phyloP scores from a whole-genome alignment of 2,329 filamentous ascomycete species.

The Cladosporium sp. region DNA sequence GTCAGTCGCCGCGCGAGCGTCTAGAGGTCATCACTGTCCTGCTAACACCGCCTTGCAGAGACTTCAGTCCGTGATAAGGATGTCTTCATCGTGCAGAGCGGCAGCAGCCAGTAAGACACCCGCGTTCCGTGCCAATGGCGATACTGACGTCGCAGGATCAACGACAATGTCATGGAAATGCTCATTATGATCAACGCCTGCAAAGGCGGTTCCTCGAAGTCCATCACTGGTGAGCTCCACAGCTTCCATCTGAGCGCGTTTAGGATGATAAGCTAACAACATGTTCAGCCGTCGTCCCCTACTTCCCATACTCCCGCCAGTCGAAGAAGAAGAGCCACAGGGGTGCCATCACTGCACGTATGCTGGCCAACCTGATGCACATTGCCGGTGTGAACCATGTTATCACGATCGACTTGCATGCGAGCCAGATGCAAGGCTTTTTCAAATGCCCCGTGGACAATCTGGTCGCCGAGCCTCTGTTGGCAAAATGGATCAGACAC shows the following conservation, averaged over 20 bases:
- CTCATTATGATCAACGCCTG: slow-evolving; percentile 99
- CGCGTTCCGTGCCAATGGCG: slow-evolving; percentile 8
- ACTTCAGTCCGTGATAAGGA: slow-evolving; percentile 87
- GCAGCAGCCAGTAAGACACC: slow-evolving; percentile 62
- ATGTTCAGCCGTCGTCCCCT: slow-evolving; percentile 69
- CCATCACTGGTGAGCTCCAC: slow-evolving; percentile 71
- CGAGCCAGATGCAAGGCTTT: slow-evolving; percentile 96
- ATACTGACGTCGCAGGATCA: slow-evolving; percentile 54
- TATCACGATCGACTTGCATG: slow-evolving; percentile 92
- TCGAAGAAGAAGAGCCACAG: slow-evolving; percentile 98
- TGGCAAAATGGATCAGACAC: slow-evolving; percentile 89
- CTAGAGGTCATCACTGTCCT: slow-evolving; percentile 3
- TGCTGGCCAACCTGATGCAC: slow-evolving; percentile 90
- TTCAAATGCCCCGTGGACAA: slow-evolving; percentile 98
- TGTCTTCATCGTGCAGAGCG: slow-evolving; percentile 97
- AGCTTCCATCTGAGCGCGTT: slow-evolving; percentile 12
- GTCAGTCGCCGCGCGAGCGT: slow-evolving; percentile 30
- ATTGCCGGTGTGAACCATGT: slow-evolving; percentile 96
- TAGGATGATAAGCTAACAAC: slow-evolving; percentile 1
- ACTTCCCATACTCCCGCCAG: slow-evolving; percentile 98
- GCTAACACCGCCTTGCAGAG: slow-evolving; percentile 32
- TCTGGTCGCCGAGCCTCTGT: slow-evolving; percentile 88
- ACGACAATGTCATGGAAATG: slow-evolving; percentile 98
- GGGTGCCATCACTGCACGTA: slow-evolving; percentile 90
- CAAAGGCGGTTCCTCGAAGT: slow-evolving; percentile 94